Percentiles rank a stretch among this genome's conserved stretches.
Evolutionary conservation across 495 filamentous ascomycete genomes (phyloP).

Genomic region (Tetracladium marchalianum): DNA sequence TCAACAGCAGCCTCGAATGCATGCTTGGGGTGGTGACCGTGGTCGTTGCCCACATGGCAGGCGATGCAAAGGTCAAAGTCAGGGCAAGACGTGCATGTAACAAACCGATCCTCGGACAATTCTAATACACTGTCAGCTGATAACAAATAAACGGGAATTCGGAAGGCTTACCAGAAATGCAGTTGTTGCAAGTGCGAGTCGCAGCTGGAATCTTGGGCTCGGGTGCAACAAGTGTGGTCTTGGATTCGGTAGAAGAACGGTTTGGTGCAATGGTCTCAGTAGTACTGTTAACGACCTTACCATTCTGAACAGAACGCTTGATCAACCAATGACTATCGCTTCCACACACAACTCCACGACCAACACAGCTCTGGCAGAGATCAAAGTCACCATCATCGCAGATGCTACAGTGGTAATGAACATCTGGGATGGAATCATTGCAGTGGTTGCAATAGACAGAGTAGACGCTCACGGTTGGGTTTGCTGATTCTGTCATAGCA

Average conservation of each 20-base stretch:
- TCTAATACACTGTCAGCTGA: slow-evolving; percentile 25
- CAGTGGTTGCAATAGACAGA: slow-evolving; percentile 92
- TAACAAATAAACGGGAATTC: background rate
- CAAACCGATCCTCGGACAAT: slow-evolving; percentile 63
- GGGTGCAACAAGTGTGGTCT: slow-evolving; percentile 7
- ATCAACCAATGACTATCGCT: slow-evolving; percentile 83
- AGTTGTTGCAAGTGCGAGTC: slow-evolving; percentile 86
- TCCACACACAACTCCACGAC: slow-evolving; percentile 63
- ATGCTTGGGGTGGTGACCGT: slow-evolving; percentile 91
- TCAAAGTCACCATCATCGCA: slow-evolving; percentile 95
- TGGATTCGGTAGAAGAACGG: slow-evolving; percentile 13
- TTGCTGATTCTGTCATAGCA: background rate
- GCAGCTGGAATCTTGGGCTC: slow-evolving; percentile 22
- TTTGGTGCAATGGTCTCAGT: slow-evolving; percentile 71
- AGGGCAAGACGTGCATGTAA: slow-evolving; percentile 75
- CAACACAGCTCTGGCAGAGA: slow-evolving; percentile 73
- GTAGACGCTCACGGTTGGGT: slow-evolving; percentile 22
- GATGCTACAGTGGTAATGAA: slow-evolving; percentile 88
- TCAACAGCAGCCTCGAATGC: slow-evolving; percentile 57
- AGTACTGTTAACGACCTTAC: slow-evolving; percentile 70
- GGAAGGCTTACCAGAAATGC: slow-evolving; percentile 55
- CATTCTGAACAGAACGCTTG: slow-evolving; percentile 72
- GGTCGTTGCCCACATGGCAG: slow-evolving; percentile 66
- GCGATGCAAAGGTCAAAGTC: slow-evolving; percentile 86
- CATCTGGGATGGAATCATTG: slow-evolving; percentile 60